Conservation (phyloP, 192 early-diverging fungal species). For the Cladochytrium replicatum region DNA sequence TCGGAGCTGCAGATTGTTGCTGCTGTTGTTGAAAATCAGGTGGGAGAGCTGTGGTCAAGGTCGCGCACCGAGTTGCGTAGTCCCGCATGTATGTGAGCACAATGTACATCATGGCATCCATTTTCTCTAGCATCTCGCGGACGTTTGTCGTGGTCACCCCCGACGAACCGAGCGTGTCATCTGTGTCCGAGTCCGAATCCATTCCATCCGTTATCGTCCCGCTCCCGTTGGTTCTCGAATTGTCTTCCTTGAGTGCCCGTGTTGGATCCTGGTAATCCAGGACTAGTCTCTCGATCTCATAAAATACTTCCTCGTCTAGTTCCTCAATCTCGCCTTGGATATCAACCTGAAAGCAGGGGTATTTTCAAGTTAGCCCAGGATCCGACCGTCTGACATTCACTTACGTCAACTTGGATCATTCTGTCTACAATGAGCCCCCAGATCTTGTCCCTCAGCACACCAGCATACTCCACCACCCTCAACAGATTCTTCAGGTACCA, state of each 20-base stretch:
- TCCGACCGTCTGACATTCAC: not conserved
- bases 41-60: conserved; percentile 1
- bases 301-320: conserved; percentile 48
- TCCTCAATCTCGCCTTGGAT: conserved; percentile 89
- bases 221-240: conserved; percentile 7
- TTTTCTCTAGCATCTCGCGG: conserved; percentile 52
- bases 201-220: conserved; percentile 8
- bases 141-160: conserved; percentile 34
- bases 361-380: not conserved
- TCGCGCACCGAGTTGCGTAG: conserved; percentile 2
- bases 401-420: conserved; percentile 82
- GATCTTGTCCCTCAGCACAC: conserved; percentile 56
- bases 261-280: conserved; percentile 18
- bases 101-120: conserved; percentile 62
- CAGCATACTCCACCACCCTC: conserved; percentile 65
- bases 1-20: not conserved
- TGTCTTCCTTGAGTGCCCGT: conserved; percentile 5
- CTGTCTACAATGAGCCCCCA: conserved; percentile 68
- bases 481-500: conserved; percentile 70
- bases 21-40: conserved; percentile 8
- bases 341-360: conserved; percentile 48
- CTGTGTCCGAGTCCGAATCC: conserved; percentile 38
- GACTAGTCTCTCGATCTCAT: conserved; percentile 29
- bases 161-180: too few species aligned
- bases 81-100: conserved; percentile 33